Base-by-base conservation (phyloP, 176 grass and related monocot genomes). In the Ananas comosus region DNA sequence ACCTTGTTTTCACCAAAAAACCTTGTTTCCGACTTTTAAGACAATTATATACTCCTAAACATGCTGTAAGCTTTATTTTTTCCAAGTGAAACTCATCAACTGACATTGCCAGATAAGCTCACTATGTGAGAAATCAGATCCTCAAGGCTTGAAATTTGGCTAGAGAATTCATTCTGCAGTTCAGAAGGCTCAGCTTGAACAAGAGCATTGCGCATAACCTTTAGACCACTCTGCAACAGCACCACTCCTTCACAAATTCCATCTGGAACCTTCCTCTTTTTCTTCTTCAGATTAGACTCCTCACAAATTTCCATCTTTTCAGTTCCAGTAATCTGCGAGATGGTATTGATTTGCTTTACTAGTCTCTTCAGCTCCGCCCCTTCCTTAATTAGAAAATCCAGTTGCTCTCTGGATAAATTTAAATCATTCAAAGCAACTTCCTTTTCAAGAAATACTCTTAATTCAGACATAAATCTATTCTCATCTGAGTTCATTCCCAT, bases 371-470 rank as follows among this genome's bases (percentile, higher is more conserved):
- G 79, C 27, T 64, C 28, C 18, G 51, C 75, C 18, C 86, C 93
- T 77, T 96, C 93, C 25, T 79, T 80, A 64, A 77, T 51, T 65
- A 96, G 84, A 48, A 80, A 67, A 25, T 21, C 10, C 11, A 71
- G 70, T 52, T 90, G 86, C 27, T 90, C 83, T 49, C 71, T 66
- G 16, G 71, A 86, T 68, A 72, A 79, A 81, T 23, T 78, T 65
- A 78, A 53, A 2, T 65, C 66, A 54, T 53, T 28, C 13, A 83
- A 74, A 68, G 83, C 81, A 49, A 50, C 74, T 74, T 92, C 89
- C 67, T 97, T 92, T 67, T 90, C 81, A 69, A 97, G 86, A 75
- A 87, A 87, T 18, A 74, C 86, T 81, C 76, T 92, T 73, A 97
- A 70, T 67, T 92, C 89, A 16, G 73, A 74, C 86, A 90, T 92